These are phyloP conservation scores for Aureobasidium vineae DNA, from an alignment of 2,329 filamentous ascomycete genomes.

Conservation along the genomic window DNA sequence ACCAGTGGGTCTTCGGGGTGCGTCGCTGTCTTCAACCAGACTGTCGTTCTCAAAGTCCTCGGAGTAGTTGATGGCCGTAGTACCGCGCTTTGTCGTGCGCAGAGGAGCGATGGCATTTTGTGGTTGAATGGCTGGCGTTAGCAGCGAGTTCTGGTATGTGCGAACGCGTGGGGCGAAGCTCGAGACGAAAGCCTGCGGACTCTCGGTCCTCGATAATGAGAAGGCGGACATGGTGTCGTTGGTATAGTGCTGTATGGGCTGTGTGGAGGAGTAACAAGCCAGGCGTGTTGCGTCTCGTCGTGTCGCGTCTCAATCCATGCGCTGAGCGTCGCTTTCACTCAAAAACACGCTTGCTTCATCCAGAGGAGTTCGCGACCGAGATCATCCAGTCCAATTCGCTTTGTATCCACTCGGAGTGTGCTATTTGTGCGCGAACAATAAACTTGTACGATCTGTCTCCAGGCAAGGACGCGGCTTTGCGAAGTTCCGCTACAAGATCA, in stretches of 20 bases:
- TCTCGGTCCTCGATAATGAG: constrained; percentile 43
- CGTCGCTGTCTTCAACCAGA: constrained; percentile 67
- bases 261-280: constrained; percentile 21
- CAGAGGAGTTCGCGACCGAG: background rate
- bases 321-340: background rate
- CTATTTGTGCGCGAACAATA: background rate
- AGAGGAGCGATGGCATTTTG: constrained; percentile 61
- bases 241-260: constrained; percentile 5
- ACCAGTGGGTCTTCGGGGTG: constrained; percentile 68
- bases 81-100: constrained; percentile 95
- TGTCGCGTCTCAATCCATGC: constrained; percentile 24
- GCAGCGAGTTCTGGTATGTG: constrained; percentile 85
- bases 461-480: background rate
- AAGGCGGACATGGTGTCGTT: constrained; percentile 40
- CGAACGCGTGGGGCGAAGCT: constrained; percentile 89
- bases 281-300: background rate
- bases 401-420: background rate
- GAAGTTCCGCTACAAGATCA: background rate
- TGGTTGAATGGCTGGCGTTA: constrained; percentile 73
- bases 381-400: background rate
- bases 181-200: constrained; percentile 83
- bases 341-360: background rate
- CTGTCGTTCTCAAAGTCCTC: constrained; percentile 92
- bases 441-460: constrained; percentile 6
- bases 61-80: constrained; percentile 95